These are phyloP conservation scores for Bretschneidera sinensis DNA, from an alignment of 345 rosid genomes.

Conservation along the genomic window DNA sequence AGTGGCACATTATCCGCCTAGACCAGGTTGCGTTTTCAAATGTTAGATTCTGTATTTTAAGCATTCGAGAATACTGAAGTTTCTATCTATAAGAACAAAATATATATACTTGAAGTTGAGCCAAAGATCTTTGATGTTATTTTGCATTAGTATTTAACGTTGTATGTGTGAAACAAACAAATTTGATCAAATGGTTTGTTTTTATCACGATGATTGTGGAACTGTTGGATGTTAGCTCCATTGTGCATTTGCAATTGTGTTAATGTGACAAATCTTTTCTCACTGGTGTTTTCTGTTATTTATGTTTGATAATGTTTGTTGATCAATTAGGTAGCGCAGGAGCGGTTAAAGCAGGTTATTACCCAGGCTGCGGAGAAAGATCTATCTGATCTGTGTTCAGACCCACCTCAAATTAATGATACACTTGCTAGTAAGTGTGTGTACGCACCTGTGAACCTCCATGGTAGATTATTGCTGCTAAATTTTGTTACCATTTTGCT, in stretches of 20 bases:
- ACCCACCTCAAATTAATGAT: conserved; percentile 53
- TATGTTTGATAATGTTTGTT: conserved; percentile 21
- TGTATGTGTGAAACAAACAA: neutral
- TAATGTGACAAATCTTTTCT: neutral
- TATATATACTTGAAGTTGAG: neutral
- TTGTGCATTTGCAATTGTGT: too few relatives aligned
- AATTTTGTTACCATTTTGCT: neutral
- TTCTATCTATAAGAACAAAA: neutral
- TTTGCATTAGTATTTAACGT: neutral
- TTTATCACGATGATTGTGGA: too few relatives aligned
- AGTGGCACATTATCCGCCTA: too few relatives aligned
- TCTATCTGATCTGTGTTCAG: conserved; percentile 46
- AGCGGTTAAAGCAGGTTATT: conserved; percentile 67
- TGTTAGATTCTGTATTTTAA: neutral
- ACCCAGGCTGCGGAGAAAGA: conserved; percentile 66
- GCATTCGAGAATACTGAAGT: neutral
- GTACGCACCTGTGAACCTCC: neutral
- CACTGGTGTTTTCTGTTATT: neutral
- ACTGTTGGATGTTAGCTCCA: neutral
- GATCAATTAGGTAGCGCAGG: conserved; percentile 63
- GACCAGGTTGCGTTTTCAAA: neutral
- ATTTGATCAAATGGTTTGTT: too few relatives aligned
- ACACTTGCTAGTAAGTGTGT: conserved; percentile 60
- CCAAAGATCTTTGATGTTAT: neutral
- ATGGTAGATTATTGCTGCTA: neutral